These are phyloP conservation scores for Globisporangium megalacanthum DNA, from an alignment of 352 stramenopile species.

Conservation along the genomic window DNA sequence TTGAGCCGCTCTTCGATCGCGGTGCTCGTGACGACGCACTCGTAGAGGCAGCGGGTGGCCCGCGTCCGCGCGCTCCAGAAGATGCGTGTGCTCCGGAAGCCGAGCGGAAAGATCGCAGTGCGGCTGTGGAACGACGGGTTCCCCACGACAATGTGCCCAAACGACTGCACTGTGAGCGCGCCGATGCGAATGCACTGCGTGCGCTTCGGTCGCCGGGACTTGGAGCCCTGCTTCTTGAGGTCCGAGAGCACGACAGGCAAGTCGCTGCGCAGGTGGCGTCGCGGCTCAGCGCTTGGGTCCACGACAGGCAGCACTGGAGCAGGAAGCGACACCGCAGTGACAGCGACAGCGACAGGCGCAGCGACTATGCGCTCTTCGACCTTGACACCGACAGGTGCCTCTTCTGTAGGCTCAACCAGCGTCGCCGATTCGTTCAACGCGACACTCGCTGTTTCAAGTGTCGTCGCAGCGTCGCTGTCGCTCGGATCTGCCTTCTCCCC, in stretches of 20 bases:
- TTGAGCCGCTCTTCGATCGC: conserved; percentile 50
- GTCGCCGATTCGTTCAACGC: not conserved
- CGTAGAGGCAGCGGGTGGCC: conserved; percentile 81
- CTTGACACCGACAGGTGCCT: not conserved
- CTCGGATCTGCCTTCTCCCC: not conserved
- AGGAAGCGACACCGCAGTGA: not conserved
- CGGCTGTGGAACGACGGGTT: conserved; percentile 84
- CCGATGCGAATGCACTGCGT: conserved; percentile 66
- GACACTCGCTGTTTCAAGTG: not conserved
- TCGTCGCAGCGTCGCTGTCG: not conserved
- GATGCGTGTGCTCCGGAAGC: conserved; percentile 89
- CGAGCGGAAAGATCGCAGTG: conserved; percentile 84
- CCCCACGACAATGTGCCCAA: conserved; percentile 74
- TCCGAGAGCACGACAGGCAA: conserved; percentile 33
- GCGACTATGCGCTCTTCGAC: not conserved
- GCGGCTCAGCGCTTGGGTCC: conserved; percentile 34
- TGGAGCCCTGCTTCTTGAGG: conserved; percentile 56
- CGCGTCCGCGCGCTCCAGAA: conserved; percentile 85
- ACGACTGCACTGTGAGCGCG: conserved; percentile 71
- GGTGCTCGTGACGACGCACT: conserved; percentile 84
- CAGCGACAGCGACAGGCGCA: not conserved
- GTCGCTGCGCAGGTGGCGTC: conserved; percentile 39
- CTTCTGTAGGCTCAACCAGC: not conserved
- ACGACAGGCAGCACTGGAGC: conserved; percentile 36
- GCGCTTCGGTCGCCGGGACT: conserved; percentile 36